Evolutionary conservation across 495 filamentous ascomycete genomes (phyloP), one percentile per base, ranked within the genome.

Genomic region (Viridothelium virens): DNA sequence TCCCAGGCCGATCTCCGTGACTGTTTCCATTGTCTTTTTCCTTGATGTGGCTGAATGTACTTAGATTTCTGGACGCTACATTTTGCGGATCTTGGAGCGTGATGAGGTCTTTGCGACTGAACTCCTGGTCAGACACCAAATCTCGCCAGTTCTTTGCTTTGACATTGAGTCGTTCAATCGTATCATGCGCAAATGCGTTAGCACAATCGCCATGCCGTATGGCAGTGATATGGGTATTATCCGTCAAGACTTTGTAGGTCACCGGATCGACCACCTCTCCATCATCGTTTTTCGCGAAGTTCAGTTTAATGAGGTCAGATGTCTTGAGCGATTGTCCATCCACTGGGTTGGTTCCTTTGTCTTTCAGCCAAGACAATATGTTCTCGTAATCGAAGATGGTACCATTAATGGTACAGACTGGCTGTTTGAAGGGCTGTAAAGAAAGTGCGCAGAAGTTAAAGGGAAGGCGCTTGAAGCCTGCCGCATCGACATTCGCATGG

Each of bases 381-480:
- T 75, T 74, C 38, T 75, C 77, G 56, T 77, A 68, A 66, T 81
- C 79, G 69, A 77, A 80, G 16, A 69, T 77, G 39, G 74, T 79
- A 50, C 74, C 73, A 16, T 70, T 61, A 18, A 76, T 67, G 25
- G 80, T 78, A 66, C 78, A 75, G 33, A 80, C 73, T 5, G 80
- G 80, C 64, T 78, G 71, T 25, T 74, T 77, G 73, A 83, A 81
- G 63, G 94, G 94, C 73, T 97, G 94, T 18, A 98, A 87, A 36
- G 89, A 93, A 46, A 96, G 87, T 67, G 94, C 91, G 84, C 94
- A 98, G 80, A 93, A 97, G 82, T 96, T 97, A 85, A 96, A 98
- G 46, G 94, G 94, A 2, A 98, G 84, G 34, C 91, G 89, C 73
- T 88, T 89, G 81, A 97, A 99, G 38, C 83, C 81, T 25, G 83